Evolutionary conservation across 225 moss, liverwort and hornwort genomes (phyloP).

Genomic region (Physcomitrium patens): DNA sequence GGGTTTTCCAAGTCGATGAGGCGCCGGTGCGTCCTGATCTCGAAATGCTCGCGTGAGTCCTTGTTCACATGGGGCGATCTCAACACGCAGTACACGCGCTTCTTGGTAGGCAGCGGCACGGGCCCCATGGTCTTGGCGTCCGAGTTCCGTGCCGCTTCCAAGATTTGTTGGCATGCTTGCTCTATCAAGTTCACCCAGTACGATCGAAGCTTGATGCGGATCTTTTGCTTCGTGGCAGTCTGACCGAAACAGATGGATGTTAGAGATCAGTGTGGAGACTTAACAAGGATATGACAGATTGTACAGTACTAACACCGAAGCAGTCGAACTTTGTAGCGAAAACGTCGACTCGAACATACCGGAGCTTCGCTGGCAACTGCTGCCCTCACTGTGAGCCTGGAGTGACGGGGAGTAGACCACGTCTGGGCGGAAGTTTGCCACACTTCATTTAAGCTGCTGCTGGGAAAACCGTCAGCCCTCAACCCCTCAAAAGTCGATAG

Average conservation of each 20-base stretch:
- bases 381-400: conserved; percentile 40
- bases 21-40: conserved; percentile 74
- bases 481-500: conserved; percentile 50
- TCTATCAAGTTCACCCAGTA: conserved; percentile 85
- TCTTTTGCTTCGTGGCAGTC: conserved; percentile 80
- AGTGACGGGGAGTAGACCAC: conserved; percentile 14
- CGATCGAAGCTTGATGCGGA: conserved; percentile 91
- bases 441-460: conserved; percentile 30
- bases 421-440: conserved; percentile 25
- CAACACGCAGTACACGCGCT: conserved; percentile 81
- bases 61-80: conserved; percentile 93
- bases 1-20: conserved; percentile 92
- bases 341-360: conserved; percentile 15
- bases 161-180: conserved; percentile 88
- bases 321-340: neutral
- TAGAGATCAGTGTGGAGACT: neutral
- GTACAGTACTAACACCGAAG: neutral
- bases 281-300: neutral
- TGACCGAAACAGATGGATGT: conserved; percentile 29
- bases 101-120: conserved; percentile 90
- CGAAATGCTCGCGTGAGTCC: conserved; percentile 71
- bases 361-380: conserved; percentile 33
- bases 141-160: conserved; percentile 90
- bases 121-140: conserved; percentile 88
- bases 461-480: conserved; percentile 40